phyloP scores from a whole-genome alignment of 306 rosid genomes.

The Vachellia collinsii region DNA sequence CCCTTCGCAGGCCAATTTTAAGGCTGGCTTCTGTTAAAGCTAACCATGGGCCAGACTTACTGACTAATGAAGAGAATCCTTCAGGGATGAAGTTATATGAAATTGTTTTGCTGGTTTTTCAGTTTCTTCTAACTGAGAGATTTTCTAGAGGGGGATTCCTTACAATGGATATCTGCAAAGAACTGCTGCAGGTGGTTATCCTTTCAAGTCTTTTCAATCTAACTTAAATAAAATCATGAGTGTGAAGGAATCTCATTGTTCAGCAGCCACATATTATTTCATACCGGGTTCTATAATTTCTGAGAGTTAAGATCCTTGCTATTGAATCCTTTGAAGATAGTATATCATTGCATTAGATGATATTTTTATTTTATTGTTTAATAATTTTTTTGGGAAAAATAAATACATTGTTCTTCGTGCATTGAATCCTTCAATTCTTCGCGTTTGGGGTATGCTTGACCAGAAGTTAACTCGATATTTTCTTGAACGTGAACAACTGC shows the following conservation, averaged over 20 bases:
- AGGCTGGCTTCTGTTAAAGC: constrained; percentile 48
- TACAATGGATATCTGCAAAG: constrained; percentile 72
- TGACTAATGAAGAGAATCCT: constrained; percentile 50
- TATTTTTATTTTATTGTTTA: constrained; percentile 27
- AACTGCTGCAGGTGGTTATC: constrained; percentile 78
- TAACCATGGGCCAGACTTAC: constrained; percentile 49
- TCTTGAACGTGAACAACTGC: constrained; percentile 5
- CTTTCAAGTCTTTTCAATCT: constrained; percentile 27
- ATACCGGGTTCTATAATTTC: constrained; percentile 17
- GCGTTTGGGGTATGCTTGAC: neutral
- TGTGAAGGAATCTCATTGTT: neutral
- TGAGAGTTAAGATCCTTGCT: constrained; percentile 6
- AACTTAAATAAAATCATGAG: neutral
- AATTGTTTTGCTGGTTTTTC: constrained; percentile 81
- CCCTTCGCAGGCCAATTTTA: constrained; percentile 56
- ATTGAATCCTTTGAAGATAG: constrained; percentile 18
- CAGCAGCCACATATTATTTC: constrained; percentile 5
- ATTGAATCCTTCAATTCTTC: constrained; percentile 24
- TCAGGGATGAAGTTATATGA: constrained; percentile 70
- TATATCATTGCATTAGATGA: constrained; percentile 4
- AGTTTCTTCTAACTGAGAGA: constrained; percentile 69
- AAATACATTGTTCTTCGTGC: neutral
- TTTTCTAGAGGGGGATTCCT: constrained; percentile 71
- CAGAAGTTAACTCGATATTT: neutral
- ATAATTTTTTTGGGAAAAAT: constrained; percentile 28